Evolutionary conservation across 163 green algal genomes (phyloP), one percentile per base, ranked within the genome.

Genomic region (Coccomyxa subellipsoidea): DNA sequence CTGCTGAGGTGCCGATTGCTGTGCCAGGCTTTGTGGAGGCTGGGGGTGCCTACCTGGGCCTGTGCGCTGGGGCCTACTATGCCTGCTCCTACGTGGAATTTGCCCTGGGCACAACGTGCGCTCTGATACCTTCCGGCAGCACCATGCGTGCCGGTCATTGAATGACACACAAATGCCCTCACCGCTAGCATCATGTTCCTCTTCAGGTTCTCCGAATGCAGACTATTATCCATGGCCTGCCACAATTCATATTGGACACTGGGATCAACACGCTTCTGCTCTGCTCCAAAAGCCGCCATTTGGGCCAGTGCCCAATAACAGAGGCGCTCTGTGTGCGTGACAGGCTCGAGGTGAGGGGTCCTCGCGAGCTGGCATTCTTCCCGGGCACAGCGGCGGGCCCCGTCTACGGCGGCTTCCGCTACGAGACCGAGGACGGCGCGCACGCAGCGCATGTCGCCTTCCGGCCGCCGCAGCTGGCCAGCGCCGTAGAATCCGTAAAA

Each of bases 11-110:
- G 29, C 37, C 75, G 27, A 7, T 38, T 77, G 32, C 18, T 77
- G 37, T 73, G 72, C 38, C 88, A 94, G 90, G 82, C 10, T 96
- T 83, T 82, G 92, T 96, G 25, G 77, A 85, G n/a, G 38, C 31
- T 1, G 91, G 93, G 1, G 92, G 92, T 0, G 76, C 87, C 0
- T 96, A 96, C 82, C 77, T 96, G 0, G 93, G 93, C 18, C 81
- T 96, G 8, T 96, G 93, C 76, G 93, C 93, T 21, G 93, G 93
- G 0, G 93, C 93, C 3, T 96, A 96, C 85, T 96, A 94, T 70
- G 92, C 81, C 4, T 93, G 81, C 71, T 37, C 70, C 0, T 29
- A 77, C 0, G 84, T 94, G 1, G 87, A 91, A 54, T 96, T 96
- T 82, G 93, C 95, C 84, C 59, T 81, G 0, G 90, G 88, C 59